These are phyloP conservation scores for Rhizophagus clarus DNA, from an alignment of 192 early-diverging fungal genomes.

Conservation along the genomic window DNA sequence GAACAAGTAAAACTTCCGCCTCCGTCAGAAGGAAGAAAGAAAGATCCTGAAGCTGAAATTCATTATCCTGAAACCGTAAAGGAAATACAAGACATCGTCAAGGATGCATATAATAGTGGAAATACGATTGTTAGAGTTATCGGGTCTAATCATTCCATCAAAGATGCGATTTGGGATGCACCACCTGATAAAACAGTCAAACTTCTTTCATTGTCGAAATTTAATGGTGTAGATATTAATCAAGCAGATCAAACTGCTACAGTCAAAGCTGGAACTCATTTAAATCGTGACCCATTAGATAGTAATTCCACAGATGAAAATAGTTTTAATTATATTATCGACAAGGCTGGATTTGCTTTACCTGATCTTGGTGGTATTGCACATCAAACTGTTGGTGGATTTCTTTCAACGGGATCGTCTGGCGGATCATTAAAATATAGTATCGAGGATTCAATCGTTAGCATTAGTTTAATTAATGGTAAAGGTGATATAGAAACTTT, in stretches of 20 bases:
- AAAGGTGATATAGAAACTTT: neutral
- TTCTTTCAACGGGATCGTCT: slow-evolving; percentile 3
- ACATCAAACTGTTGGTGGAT: slow-evolving; percentile 3
- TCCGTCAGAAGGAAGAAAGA: too few species aligned
- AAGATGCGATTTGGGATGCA: too few species aligned
- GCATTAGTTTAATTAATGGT: neutral
- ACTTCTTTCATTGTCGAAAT: neutral
- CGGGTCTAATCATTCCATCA: too few species aligned
- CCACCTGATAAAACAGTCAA: neutral
- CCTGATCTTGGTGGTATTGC: neutral
- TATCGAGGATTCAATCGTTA: neutral
- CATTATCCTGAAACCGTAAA: too few species aligned
- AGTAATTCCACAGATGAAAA: neutral
- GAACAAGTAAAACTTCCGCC: too few species aligned
- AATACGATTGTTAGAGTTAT: too few species aligned
- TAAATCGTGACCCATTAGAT: neutral
- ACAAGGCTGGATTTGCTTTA: neutral
- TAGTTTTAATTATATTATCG: neutral
- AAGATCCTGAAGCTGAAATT: too few species aligned
- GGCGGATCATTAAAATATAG: neutral
- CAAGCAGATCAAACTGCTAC: neutral
- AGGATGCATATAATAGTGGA: too few species aligned
- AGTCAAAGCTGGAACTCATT: neutral
- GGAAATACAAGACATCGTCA: too few species aligned
- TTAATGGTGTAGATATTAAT: neutral